Base-by-base conservation (phyloP, 306 rosid species). In the Hippophae rhamnoides region DNA sequence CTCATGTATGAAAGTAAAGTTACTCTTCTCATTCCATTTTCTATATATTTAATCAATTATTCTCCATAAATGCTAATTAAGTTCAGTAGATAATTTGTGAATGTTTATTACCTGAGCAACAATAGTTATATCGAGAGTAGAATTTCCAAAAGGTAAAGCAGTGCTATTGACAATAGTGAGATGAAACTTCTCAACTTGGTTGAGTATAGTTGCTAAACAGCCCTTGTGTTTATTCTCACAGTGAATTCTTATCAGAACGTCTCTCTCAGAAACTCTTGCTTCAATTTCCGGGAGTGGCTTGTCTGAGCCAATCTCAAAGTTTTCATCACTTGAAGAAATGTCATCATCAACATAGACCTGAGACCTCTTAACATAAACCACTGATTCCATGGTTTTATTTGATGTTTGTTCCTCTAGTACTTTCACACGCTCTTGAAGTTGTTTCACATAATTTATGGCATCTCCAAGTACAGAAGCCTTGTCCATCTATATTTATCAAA, bases 401-500 rank as follows among this genome's bases (percentile, higher is more conserved):
- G 63, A 55, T 13, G 65, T 69, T 45, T 76, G 57, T 68, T 82
- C 77, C 67, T 88, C 94, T 3, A 85, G 82, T 6, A 14, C 61
- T 52, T 60, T 65, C 81, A 77, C 67, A 7, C 82, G 79, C 44
- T 77, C 80, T 66, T 82, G 72, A 26, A 88, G 76, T 43, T 85
- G 72, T 50, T 85, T 78, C 72, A 82, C 65, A 56, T 82, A 71
- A 60, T 69, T 72, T 23, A 80, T 71, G 1, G 94, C 89, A 70
- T 78, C 94, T 63, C 77, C 90, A 56, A 85, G 80, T 5, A 88
- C 87, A 2, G 94, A 80, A 63, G 96, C 96, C 74, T 88, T 88
- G 63, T 85, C 94, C 86, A 73, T 80, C 96, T 88, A 73, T 31
- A 31, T 31, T 13, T 13, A 48, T 48, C 52, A 48, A 48, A 48